A percentile compares a stretch with the other conserved stretches of the same genome.
Evolutionary conservation across 768 basidiomycete species (phyloP).

Genomic region (Tubosaeta sp.): DNA sequence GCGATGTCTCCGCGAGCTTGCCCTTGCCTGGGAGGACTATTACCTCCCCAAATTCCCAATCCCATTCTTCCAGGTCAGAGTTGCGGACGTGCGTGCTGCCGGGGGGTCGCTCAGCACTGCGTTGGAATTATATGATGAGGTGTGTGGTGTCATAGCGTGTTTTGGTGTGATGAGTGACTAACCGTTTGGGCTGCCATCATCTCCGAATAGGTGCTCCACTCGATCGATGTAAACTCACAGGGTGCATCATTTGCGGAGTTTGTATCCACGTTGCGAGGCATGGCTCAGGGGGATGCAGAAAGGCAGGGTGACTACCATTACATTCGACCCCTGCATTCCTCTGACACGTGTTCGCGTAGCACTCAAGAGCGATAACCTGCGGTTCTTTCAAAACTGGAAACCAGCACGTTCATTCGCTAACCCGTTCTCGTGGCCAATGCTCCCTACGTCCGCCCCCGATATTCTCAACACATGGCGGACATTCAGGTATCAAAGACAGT

Average conservation of each 20-base stretch:
- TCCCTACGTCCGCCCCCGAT: slow-evolving; percentile 22
- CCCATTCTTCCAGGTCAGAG: slow-evolving; percentile 30
- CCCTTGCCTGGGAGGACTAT: slow-evolving; percentile 30
- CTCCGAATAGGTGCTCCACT: slow-evolving; percentile 18
- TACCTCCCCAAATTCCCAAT: slow-evolving; percentile 29
- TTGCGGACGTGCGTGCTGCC: slow-evolving; percentile 29
- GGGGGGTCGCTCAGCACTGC: slow-evolving; percentile 31
- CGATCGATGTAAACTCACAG: slow-evolving; percentile 16
- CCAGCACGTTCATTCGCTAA: slow-evolving; percentile 30
- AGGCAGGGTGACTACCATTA: slow-evolving; percentile 20
- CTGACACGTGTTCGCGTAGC: slow-evolving; percentile 4
- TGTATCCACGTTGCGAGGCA: slow-evolving; percentile 22
- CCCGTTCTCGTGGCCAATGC: slow-evolving; percentile 33
- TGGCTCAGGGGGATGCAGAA: slow-evolving; percentile 23
- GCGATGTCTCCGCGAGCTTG: slow-evolving; percentile 25
- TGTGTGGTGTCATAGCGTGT: slow-evolving; percentile 6
- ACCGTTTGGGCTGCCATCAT: neutral
- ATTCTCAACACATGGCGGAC: slow-evolving; percentile 27
- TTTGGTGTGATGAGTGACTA: neutral
- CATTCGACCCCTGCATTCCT: neutral
- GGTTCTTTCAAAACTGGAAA: slow-evolving; percentile 32
- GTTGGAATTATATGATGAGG: slow-evolving; percentile 28
- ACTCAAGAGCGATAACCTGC: slow-evolving; percentile 18
- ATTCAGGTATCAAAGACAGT: slow-evolving; percentile 20
- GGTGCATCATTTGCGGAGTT: slow-evolving; percentile 20